A percentile compares a stretch with the other conserved stretches of the same genome.
phyloP scores from a whole-genome alignment of 1,139 yeast genomes.

The Pichia sp. region DNA sequence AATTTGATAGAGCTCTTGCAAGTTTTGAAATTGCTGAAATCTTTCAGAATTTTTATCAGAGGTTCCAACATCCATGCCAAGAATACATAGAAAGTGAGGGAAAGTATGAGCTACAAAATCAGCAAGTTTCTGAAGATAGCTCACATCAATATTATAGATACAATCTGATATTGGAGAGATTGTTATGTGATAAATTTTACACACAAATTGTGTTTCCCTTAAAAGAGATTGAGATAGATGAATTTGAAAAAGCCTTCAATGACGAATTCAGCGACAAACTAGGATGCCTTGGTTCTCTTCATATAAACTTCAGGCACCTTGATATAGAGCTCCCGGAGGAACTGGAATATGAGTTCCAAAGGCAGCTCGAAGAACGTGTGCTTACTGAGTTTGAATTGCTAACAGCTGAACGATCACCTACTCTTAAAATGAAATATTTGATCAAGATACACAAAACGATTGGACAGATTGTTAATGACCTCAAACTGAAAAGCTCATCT shows the following conservation, averaged over 20 bases:
- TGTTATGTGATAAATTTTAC: conserved; percentile 35
- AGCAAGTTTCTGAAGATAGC: conserved; percentile 24
- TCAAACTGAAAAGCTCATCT: conserved; percentile 15
- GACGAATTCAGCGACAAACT: conserved; percentile 22
- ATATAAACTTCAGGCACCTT: conserved; percentile 19
- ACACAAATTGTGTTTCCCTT: conserved; percentile 31
- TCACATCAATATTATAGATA: conserved; percentile 24
- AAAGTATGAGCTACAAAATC: conserved; percentile 14
- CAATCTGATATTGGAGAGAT: conserved; percentile 33
- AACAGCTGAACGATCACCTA: conserved; percentile 33
- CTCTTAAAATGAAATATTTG: conserved; percentile 32
- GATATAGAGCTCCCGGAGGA: conserved; percentile 24
- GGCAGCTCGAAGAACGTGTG: conserved; percentile 15
- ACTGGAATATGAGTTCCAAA: conserved; percentile 18
- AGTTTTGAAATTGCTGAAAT: conserved; percentile 44
- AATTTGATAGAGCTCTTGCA: conserved; percentile 45
- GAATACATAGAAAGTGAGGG: conserved; percentile 23
- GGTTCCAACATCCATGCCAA: conserved; percentile 25
- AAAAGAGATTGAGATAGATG: conserved; percentile 24
- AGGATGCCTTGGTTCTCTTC: conserved; percentile 18
- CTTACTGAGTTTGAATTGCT: conserved; percentile 27
- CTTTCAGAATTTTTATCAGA: conserved; percentile 46
- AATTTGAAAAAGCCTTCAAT: conserved; percentile 22
- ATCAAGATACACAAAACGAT: conserved; percentile 30
- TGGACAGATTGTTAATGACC: conserved; percentile 29